Evolutionary conservation across 2,329 filamentous ascomycete genomes (phyloP), one percentile per base, ranked within the genome.

Genomic region (Epichloe sylvatica): DNA sequence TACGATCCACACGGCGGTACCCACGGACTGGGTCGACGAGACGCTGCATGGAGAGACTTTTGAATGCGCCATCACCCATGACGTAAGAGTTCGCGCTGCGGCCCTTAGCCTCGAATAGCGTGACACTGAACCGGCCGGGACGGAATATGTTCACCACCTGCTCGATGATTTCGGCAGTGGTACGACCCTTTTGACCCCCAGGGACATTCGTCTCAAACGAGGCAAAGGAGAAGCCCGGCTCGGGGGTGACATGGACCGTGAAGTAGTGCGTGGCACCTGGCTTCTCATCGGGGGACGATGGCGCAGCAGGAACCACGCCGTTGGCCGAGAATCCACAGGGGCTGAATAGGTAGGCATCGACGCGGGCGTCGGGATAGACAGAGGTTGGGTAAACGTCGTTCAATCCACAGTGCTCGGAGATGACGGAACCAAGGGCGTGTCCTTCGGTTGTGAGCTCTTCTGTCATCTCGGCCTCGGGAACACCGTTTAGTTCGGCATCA

Each of bases 151-250:
- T 77, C 42, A 97, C 89, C 1, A 97, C 92, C 56, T 96, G 88
- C 66, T 95, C 82, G 54, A 98, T 85, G 52, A 97, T 84, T 55
- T 95, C 91, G 25, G 82, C 81, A 0, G 91, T 96, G 64, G 90
- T 85, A 54, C 90, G 84, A 15, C 90, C 90, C 50, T 80, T 87
- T 87, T 95, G 88, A 5, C 81, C 83, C 88, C 88, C 85, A 1
- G 92, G 92, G 4, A 98, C 91, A 59, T 97, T 98, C 57, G 92
- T 97, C 74, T 98, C 92, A 63, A 98, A 98, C 2, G 89, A 96
- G 36, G 92, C 92, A 65, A 94, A 98, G 5, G 90, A 96, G 73
- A 91, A 98, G 61, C 95, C 82, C 13, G 91, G 88, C 74, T 98
- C 92, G 0, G 92, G 0, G 0, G 92, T 98, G 56, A 98, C 92